These are phyloP conservation scores for Thelonectria olida DNA, from an alignment of 2,329 filamentous ascomycete genomes.

Conservation along the genomic window DNA sequence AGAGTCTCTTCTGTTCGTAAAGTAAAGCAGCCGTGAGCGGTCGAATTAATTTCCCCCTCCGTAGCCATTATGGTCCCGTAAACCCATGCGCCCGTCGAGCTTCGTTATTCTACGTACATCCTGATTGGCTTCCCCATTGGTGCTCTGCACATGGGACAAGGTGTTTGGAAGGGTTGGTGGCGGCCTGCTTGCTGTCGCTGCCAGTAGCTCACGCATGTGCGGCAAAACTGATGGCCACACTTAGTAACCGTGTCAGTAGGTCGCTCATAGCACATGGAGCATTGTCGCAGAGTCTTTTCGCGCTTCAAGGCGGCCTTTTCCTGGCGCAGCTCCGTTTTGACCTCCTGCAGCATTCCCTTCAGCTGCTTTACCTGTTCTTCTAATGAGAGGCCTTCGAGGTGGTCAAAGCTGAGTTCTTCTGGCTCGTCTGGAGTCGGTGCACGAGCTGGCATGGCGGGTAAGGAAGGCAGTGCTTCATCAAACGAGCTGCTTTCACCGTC, in stretches of 20 bases:
- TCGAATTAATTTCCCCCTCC: neutral
- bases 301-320: neutral
- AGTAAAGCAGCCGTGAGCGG: neutral
- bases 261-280: slow-evolving; percentile 19
- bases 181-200: neutral
- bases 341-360: neutral
- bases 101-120: neutral
- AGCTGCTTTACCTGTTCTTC: neutral
- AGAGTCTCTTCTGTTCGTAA: neutral
- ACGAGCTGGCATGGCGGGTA: neutral
- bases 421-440: neutral
- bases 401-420: neutral
- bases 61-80: neutral
- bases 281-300: slow-evolving; percentile 8
- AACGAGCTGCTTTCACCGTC: no score
- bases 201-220: slow-evolving; percentile 4
- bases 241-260: slow-evolving; percentile 5
- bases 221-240: slow-evolving; percentile 20
- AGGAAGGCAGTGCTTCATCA: no score
- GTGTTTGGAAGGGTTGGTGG: neutral
- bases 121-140: slow-evolving; percentile 10
- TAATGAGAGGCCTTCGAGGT: neutral
- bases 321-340: neutral
- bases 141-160: slow-evolving; percentile 15
- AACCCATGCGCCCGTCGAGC: neutral